Percentiles rank a stretch among this genome's conserved stretches.
phyloP scores from a whole-genome alignment of 75 land plant genomes.

The Isoetes taiwanensis region DNA sequence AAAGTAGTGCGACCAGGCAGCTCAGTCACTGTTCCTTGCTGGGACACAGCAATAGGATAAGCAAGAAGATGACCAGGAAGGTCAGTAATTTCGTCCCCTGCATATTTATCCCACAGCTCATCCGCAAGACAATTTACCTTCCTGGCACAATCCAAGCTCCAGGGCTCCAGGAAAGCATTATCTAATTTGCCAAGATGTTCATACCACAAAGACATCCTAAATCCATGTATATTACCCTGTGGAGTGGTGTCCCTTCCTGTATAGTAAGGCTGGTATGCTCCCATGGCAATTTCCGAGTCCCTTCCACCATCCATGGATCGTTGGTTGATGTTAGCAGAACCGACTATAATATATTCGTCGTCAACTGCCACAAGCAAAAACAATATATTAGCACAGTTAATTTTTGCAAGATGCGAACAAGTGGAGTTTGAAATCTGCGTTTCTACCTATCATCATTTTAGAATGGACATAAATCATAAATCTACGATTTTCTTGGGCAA shows the following conservation, averaged over 20 bases:
- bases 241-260: slow-evolving; percentile 50
- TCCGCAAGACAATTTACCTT: slow-evolving; percentile 66
- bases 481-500: slow-evolving; percentile 48
- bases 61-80: slow-evolving; percentile 71
- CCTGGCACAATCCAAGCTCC: slow-evolving; percentile 45
- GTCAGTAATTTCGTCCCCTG: slow-evolving; percentile 44
- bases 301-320: slow-evolving; percentile 91
- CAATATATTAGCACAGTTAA: background rate
- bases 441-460: slow-evolving; percentile 87
- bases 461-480: slow-evolving; percentile 87
- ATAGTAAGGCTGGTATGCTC: slow-evolving; percentile 79
- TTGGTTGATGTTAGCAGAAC: slow-evolving; percentile 93
- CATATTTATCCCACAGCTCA: slow-evolving; percentile 59
- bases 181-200: slow-evolving; percentile 78
- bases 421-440: background rate
- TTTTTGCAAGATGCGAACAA: background rate
- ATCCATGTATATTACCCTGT: slow-evolving; percentile 66
- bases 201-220: slow-evolving; percentile 84
- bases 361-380: slow-evolving; percentile 46
- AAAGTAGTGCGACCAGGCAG: slow-evolving; percentile 51
- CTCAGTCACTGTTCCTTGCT: slow-evolving; percentile 47
- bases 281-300: slow-evolving; percentile 92
- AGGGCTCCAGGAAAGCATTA: slow-evolving; percentile 44
- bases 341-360: slow-evolving; percentile 85
- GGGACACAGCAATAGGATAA: slow-evolving; percentile 49